Conservation (phyloP, 306 rosid genomes). For the Pterocarpus macrocarpus region DNA sequence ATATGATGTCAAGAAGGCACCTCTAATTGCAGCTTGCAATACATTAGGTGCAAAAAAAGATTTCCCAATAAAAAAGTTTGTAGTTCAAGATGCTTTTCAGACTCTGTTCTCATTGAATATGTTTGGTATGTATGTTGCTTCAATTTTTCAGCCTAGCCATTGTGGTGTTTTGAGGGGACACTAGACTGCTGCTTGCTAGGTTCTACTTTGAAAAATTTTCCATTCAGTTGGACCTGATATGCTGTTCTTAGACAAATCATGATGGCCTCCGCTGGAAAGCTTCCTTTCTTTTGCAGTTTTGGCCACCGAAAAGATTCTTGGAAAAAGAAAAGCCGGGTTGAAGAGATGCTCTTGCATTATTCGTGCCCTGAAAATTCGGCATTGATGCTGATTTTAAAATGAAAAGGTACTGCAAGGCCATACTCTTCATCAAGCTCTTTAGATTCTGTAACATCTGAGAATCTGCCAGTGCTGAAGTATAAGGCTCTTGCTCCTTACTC, state of each 20-base stretch:
- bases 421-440: conserved; percentile 15
- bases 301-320: conserved; percentile 28
- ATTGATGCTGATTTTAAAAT: conserved; percentile 33
- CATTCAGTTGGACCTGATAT: not conserved
- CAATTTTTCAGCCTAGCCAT: not conserved
- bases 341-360: conserved; percentile 18
- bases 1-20: not conserved
- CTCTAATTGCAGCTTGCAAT: not conserved
- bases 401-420: conserved; percentile 37
- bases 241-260: conserved; percentile 17
- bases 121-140: not conserved
- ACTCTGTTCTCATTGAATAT: not conserved
- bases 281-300: not conserved
- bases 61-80: not conserved
- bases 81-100: not conserved
- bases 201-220: conserved; percentile 18
- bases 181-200: not conserved
- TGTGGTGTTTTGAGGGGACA: conserved; percentile 1
- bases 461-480: not conserved
- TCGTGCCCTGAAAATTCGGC: conserved; percentile 16
- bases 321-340: conserved; percentile 2
- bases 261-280: not conserved
- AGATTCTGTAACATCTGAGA: conserved; percentile 4
- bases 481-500: conserved; percentile 1
- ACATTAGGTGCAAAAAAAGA: not conserved